Evolutionary conservation across 257 asterid species (phyloP), one percentile per base, ranked within the genome.

Genomic region (Solanum appendiculatum): DNA sequence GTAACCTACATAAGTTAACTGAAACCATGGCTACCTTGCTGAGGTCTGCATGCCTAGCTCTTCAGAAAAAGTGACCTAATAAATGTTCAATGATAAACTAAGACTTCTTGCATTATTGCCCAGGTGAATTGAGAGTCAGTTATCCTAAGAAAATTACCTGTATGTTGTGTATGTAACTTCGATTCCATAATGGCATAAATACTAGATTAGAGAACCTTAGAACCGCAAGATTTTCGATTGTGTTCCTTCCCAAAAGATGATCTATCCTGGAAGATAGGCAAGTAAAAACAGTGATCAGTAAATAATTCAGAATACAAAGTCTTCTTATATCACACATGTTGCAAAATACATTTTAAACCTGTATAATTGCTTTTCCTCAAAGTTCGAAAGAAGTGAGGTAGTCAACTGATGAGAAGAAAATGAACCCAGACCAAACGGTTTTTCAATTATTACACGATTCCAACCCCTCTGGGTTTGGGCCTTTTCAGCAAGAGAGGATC

Each of bases 211-310:
- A 92, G 88, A 92, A 92, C 91, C 92, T 90, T 81, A 92, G 88
- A 68, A 92, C 94, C 6, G 92, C 82, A 4, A 92, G 91, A 82
- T 92, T 92, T 87, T 92, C 94, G 16, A 92, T 92, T 48, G 94
- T 92, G 88, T 92, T 92, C 91, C 94, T 91, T 75, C 93, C 94
- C 88, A 92, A 68, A 86, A 92, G 94, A 88, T 92, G 93, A 88
- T 92, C 94, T 86, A 91, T 92, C 91, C 94, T 92, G 92, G 86
- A 88, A 75, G 77, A 83, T 58, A 85, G 84, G 80, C 77, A 68
- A 14, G 40, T 34, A 81, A 64, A n/a, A 27, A 46, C 12, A 54
- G 12, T 34, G 48, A 31, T 68, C 44, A 68, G 14, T 73, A 82
- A 21, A 78, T 16, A 70, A 48, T 46, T 42, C 16, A 33, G 37